A percentile compares a stretch with the other conserved stretches of the same genome.
phyloP scores from a whole-genome alignment of 139 green algal species.

The Closterium sp. region DNA sequence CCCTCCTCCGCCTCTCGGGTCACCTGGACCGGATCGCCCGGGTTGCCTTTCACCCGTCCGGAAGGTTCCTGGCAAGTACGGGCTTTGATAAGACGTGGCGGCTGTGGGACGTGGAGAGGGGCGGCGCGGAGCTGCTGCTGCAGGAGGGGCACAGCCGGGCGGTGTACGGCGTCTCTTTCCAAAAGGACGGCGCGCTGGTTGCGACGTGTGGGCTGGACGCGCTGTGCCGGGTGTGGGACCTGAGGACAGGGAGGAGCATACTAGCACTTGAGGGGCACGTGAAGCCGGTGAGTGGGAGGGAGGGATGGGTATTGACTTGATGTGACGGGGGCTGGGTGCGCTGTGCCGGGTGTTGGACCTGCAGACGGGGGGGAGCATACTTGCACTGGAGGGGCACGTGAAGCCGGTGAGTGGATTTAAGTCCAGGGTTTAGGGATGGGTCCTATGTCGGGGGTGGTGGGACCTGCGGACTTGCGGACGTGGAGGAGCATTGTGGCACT shows the following conservation, averaged over 20 bases:
- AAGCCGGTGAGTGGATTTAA: slow-evolving; percentile 57
- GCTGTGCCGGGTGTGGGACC: slow-evolving; percentile 82
- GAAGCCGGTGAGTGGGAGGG: slow-evolving; percentile 65
- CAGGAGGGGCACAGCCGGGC: slow-evolving; percentile 92
- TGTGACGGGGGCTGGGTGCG: slow-evolving; percentile 47
- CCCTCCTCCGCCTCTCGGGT: not conserved
- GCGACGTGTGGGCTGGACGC: slow-evolving; percentile 53
- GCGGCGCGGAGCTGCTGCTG: slow-evolving; percentile 79
- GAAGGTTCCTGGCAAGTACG: slow-evolving; percentile 67
- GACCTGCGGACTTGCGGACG: slow-evolving; percentile 84
- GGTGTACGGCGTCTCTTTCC: slow-evolving; percentile 91
- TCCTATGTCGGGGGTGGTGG: slow-evolving; percentile 75
- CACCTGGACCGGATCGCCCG: slow-evolving; percentile 5
- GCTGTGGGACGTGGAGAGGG: slow-evolving; percentile 88
- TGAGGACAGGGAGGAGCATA: slow-evolving; percentile 81
- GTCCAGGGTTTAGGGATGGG: slow-evolving; percentile 40
- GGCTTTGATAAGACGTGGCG: slow-evolving; percentile 94
- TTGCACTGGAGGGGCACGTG: slow-evolving; percentile 84
- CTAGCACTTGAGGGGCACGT: slow-evolving; percentile 83
- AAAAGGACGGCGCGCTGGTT: slow-evolving; percentile 56
- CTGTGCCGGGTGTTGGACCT: slow-evolving; percentile 84
- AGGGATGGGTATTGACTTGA: too few species aligned
- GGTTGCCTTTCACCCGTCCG: slow-evolving; percentile 80
- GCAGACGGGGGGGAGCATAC: slow-evolving; percentile 78
- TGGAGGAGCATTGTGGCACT: slow-evolving; percentile 78